Conservation (phyloP, 1,284 basidiomycete genomes). For the Sporisorium graminicola region DNA sequence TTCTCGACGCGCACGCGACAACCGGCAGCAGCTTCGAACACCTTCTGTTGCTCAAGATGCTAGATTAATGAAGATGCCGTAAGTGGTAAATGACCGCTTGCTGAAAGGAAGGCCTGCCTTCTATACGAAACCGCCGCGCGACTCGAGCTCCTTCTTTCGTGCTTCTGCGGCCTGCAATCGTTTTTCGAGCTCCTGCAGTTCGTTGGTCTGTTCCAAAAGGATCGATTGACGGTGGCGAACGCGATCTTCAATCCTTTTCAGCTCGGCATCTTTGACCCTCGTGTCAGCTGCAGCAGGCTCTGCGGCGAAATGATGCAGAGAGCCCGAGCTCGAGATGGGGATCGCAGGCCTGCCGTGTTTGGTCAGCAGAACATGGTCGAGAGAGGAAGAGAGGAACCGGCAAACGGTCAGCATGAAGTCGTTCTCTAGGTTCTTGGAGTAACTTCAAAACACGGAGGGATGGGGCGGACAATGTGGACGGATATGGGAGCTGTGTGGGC, state of each 20-base stretch:
- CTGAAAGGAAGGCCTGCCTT: neutral
- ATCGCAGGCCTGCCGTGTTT: slow-evolving; percentile 23
- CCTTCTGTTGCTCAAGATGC: neutral
- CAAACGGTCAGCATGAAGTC: slow-evolving; percentile 6
- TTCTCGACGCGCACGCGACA: neutral
- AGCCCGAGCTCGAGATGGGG: slow-evolving; percentile 41
- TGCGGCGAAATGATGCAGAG: slow-evolving; percentile 17
- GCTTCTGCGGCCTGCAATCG: slow-evolving; percentile 61
- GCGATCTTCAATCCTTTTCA: slow-evolving; percentile 52
- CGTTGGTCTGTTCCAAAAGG: slow-evolving; percentile 56
- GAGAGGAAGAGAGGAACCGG: neutral
- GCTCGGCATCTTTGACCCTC: slow-evolving; percentile 15
- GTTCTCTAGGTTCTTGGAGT: neutral
- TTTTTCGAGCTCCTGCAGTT: slow-evolving; percentile 61
- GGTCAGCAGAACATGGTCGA: neutral
- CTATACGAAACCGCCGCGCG: slow-evolving; percentile 41
- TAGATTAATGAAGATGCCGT: neutral
- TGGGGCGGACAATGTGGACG: neutral
- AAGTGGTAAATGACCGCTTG: neutral
- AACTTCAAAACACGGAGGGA: neutral
- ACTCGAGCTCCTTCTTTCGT: slow-evolving; percentile 55
- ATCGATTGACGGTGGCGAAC: slow-evolving; percentile 56
- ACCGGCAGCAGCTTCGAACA: too few relatives aligned
- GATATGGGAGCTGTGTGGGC: neutral
- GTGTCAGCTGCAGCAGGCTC: slow-evolving; percentile 13